phyloP scores from a whole-genome alignment of 148 eudicot species.

The Spergularia marina region DNA sequence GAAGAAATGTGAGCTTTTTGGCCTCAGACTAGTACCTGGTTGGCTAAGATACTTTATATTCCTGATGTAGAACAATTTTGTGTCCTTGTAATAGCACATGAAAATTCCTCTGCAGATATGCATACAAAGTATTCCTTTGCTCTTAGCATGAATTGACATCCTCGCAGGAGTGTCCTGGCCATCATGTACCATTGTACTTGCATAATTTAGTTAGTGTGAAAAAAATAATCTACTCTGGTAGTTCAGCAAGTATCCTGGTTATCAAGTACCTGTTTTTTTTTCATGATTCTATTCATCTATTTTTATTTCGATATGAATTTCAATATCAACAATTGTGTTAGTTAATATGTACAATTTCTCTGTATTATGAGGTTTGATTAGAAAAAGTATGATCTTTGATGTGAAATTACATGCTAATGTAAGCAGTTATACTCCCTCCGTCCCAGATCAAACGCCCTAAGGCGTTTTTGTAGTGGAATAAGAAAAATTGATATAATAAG shows the following conservation, averaged over 20 bases:
- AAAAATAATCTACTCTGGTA: not conserved
- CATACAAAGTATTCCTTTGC: not conserved
- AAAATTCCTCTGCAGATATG: not conserved
- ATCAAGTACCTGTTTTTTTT: not conserved
- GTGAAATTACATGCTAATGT: not conserved
- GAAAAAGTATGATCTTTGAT: too few species aligned
- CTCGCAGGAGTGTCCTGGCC: not conserved
- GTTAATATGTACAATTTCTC: too few species aligned
- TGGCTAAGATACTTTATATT: constrained; percentile 10
- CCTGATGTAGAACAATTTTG: constrained; percentile 5
- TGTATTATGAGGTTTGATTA: too few species aligned
- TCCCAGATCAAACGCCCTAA: too few species aligned
- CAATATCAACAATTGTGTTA: too few species aligned
- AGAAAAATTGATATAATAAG: too few species aligned
- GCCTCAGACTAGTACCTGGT: not conserved
- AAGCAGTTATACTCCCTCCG: too few species aligned
- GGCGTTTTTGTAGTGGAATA: too few species aligned
- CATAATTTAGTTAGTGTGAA: not conserved
- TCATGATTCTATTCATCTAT: not conserved
- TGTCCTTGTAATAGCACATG: not conserved
- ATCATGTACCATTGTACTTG: not conserved
- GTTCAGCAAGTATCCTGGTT: not conserved
- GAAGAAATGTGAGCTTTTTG: constrained; percentile 28
- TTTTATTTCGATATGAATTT: not conserved
- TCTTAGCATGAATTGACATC: not conserved